phyloP scores from a whole-genome alignment of 139 green algal genomes.

The Yamagishiella unicocca region DNA sequence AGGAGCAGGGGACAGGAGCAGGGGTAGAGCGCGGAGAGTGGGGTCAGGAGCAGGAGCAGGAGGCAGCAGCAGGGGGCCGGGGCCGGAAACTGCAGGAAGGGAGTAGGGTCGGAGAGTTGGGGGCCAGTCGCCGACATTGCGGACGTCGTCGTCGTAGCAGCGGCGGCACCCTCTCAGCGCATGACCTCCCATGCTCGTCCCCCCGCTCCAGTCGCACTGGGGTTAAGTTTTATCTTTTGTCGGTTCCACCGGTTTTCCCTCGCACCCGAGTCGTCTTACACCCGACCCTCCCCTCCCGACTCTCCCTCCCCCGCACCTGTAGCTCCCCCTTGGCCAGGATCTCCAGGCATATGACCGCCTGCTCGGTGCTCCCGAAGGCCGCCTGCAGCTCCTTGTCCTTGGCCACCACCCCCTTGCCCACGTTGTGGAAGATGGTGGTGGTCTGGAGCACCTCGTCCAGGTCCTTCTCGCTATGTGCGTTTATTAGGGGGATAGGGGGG shows the following conservation, averaged over 20 bases:
- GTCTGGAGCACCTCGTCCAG: conserved; percentile 98
- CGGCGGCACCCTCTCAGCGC: too few relatives aligned
- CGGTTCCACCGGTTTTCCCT: too few relatives aligned
- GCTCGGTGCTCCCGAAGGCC: conserved; percentile 93
- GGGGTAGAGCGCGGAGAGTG: not conserved
- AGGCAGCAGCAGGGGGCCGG: not conserved
- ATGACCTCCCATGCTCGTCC: too few relatives aligned
- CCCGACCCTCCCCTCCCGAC: not conserved
- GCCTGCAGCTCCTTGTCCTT: conserved; percentile 90
- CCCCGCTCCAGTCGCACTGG: too few relatives aligned
- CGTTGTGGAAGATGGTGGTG: conserved; percentile 94
- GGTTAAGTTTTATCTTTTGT: too few relatives aligned
- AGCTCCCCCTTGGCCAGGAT: conserved; percentile 95
- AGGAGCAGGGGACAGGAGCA: not conserved
- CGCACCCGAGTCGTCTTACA: too few relatives aligned
- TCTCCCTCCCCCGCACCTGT: conserved; percentile 74
- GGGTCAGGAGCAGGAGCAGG: not conserved
- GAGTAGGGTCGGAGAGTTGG: too few relatives aligned
- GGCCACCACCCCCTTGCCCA: conserved; percentile 95
- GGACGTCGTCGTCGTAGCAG: too few relatives aligned
- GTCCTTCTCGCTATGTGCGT: conserved; percentile 98
- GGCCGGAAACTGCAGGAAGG: too few relatives aligned
- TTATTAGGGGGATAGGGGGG: not conserved
- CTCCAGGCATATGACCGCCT: conserved; percentile 84
- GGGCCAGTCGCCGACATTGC: too few relatives aligned